These are phyloP conservation scores for Populus simonii DNA, from an alignment of 345 rosid genomes.

Conservation along the genomic window DNA sequence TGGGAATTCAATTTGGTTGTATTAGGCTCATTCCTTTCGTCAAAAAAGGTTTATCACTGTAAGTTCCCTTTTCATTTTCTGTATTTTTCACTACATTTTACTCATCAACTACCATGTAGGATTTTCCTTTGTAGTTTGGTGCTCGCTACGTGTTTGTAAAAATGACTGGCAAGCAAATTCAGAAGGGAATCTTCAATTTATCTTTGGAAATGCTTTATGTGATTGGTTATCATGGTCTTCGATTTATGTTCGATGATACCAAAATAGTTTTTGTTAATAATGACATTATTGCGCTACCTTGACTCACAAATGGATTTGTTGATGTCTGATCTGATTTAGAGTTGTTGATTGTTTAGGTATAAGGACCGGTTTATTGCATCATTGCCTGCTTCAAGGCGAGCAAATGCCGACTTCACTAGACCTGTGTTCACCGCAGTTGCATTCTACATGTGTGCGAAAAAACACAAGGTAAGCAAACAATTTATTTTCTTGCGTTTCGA, in stretches of 20 bases:
- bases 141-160: constrained; percentile 36
- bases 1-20: constrained; percentile 89
- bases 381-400: constrained; percentile 63
- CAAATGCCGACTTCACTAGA: constrained; percentile 67
- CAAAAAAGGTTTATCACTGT: constrained; percentile 62
- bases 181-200: too few relatives aligned
- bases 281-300: too few relatives aligned
- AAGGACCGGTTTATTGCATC: constrained; percentile 78
- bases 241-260: too few relatives aligned
- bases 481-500: background rate
- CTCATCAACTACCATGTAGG: background rate
- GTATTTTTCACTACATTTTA: background rate
- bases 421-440: constrained; percentile 91
- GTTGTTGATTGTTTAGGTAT: constrained; percentile 40
- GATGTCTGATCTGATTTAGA: background rate
- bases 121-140: background rate
- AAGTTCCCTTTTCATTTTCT: constrained; percentile 24
- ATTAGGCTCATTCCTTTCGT: constrained; percentile 80
- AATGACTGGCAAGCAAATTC: constrained; percentile 21
- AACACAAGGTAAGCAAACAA: constrained; percentile 48
- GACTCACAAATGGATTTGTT: background rate
- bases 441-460: constrained; percentile 81
- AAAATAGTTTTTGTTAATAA: too few relatives aligned
- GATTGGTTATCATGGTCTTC: too few relatives aligned
- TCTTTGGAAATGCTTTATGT: too few relatives aligned